phyloP scores from a whole-genome alignment of 257 asterid species.

The Parsonsia alboflavescens region DNA sequence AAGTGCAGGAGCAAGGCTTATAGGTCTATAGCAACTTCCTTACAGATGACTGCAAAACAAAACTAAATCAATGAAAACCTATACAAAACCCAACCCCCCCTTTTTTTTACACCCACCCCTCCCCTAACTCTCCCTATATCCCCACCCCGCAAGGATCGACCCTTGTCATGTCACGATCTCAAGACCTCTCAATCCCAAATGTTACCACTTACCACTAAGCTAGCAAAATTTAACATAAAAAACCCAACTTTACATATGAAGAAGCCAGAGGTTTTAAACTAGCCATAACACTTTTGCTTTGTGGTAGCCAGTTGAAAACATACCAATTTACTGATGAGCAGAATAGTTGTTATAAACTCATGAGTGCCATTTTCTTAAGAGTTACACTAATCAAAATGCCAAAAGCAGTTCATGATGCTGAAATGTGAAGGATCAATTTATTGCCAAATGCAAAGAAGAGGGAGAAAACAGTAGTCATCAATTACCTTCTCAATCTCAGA shows the following conservation, averaged over 20 bases:
- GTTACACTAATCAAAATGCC: not conserved
- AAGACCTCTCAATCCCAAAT: no score
- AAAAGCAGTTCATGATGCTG: not conserved
- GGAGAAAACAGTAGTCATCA: not conserved
- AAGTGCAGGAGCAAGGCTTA: not conserved
- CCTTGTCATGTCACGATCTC: no score
- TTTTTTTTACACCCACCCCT: no score
- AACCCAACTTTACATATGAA: not conserved
- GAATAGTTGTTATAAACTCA: not conserved
- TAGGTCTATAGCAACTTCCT: not conserved
- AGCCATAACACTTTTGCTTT: not conserved
- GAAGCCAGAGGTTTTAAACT: not conserved
- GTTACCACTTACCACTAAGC: no score
- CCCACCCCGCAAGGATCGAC: no score
- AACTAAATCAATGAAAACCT: not conserved
- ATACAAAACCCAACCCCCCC: no score
- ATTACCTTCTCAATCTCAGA: conserved; percentile 17
- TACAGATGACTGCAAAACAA: not conserved
- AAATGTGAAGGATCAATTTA: not conserved
- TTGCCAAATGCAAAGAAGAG: not conserved
- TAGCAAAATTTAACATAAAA: no score
- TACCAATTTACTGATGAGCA: not conserved
- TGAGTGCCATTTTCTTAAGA: not conserved
- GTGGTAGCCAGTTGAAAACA: not conserved
- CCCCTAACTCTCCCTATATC: no score